A percentile compares a stretch with the other conserved stretches of the same genome.
Evolutionary conservation across 768 basidiomycete genomes (phyloP).

Genomic region (Kwoniella sp.): DNA sequence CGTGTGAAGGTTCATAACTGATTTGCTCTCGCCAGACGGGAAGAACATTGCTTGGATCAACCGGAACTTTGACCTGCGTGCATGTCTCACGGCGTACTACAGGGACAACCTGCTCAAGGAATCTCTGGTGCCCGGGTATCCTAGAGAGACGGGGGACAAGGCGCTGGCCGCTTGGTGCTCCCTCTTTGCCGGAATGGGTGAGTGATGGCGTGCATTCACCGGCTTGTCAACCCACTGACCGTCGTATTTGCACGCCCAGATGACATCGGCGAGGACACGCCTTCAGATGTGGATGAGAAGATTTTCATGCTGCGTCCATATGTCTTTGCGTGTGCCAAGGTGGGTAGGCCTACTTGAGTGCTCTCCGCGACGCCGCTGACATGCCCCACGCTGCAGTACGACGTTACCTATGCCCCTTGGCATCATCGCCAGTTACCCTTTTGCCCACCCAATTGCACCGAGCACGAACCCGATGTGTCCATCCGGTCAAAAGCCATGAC

Average conservation of each 20-base stretch:
- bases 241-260: conserved; percentile 6
- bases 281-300: conserved; percentile 55
- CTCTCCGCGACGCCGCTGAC: background rate
- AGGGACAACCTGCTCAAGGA: conserved; percentile 49
- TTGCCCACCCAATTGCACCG: conserved; percentile 26
- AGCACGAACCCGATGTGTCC: conserved; percentile 31
- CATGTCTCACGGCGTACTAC: conserved; percentile 50
- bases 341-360: conserved; percentile 26
- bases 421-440: conserved; percentile 45
- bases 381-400: conserved; percentile 32
- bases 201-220: no score
- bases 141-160: conserved; percentile 48
- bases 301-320: conserved; percentile 57
- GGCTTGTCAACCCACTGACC: no score
- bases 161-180: conserved; percentile 53
- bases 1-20: no score
- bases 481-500: conserved; percentile 40
- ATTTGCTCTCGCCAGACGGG: no score
- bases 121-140: conserved; percentile 56
- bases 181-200: conserved; percentile 39
- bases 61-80: conserved; percentile 41
- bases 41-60: conserved; percentile 45
- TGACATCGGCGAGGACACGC: conserved; percentile 44
- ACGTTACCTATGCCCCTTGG: conserved; percentile 51
- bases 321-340: conserved; percentile 58